Conservation (phyloP, 73 alveolate species). For the Effrenium voratum region DNA sequence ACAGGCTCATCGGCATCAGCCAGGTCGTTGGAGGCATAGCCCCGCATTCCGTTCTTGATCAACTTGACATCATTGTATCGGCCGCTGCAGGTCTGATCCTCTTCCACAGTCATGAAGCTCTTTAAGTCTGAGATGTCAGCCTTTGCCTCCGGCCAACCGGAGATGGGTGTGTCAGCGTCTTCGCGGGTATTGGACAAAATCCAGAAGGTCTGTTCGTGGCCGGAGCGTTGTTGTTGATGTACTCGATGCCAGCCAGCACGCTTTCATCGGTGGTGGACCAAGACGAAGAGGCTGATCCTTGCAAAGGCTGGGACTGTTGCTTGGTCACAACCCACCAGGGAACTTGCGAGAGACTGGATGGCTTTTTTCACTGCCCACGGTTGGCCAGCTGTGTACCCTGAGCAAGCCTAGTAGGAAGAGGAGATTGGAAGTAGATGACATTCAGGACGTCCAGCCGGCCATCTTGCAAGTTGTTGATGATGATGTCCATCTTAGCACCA, state of each 20-base stretch:
- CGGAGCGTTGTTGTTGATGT: neutral
- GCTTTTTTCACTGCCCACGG: conserved; percentile 20
- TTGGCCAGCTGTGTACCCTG: neutral
- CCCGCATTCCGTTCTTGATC: neutral
- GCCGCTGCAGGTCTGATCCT: neutral
- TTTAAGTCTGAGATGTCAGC: conserved; percentile 11
- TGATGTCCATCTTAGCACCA: neutral
- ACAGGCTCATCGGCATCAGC: conserved; percentile 31
- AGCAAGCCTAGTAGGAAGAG: neutral
- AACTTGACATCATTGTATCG: conserved; percentile 32
- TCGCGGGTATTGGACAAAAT: neutral
- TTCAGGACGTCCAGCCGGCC: conserved; percentile 20
- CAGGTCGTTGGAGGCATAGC: neutral
- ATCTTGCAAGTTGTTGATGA: conserved; percentile 16
- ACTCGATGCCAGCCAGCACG: neutral
- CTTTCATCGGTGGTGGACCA: neutral
- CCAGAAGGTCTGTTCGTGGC: conserved; percentile 18
- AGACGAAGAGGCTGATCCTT: neutral
- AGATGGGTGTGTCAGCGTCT: neutral
- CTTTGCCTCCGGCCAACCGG: conserved; percentile 10
- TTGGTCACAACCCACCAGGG: neutral
- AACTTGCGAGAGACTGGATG: neutral
- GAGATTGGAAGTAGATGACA: neutral
- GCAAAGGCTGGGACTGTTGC: neutral
- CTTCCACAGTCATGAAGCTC: conserved; percentile 22